Conservation (phyloP, 768 basidiomycete genomes). For the Plicaturopsis crispa region DNA sequence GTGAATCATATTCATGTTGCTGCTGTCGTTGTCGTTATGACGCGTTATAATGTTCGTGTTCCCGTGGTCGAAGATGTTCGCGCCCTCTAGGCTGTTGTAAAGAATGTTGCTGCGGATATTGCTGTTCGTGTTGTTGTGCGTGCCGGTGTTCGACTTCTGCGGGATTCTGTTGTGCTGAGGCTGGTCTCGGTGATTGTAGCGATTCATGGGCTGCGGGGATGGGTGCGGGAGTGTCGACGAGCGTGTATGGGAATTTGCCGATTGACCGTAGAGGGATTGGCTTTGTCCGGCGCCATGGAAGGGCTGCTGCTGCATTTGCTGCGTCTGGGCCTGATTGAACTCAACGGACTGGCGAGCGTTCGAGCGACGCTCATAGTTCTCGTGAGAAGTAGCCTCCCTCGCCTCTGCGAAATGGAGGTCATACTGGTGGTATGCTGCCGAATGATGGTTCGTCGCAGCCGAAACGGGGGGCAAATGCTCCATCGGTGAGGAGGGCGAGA, state of each 20-base stretch:
- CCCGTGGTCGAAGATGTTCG: conserved; percentile 12
- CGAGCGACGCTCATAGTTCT: no score
- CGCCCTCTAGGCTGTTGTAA: conserved; percentile 10
- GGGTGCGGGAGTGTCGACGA: conserved; percentile 29
- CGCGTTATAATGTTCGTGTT: conserved; percentile 11
- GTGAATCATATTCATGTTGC: conserved; percentile 6
- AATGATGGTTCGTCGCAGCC: no score
- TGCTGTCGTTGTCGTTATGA: conserved; percentile 11
- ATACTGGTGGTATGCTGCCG: no score
- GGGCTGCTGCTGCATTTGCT: no score
- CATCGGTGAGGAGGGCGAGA: neutral
- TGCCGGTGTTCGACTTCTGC: no score
- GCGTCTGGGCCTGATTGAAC: no score
- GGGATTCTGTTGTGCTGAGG: conserved; percentile 1
- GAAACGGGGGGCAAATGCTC: no score
- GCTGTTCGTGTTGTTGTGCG: conserved; percentile 9
- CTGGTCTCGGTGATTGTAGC: conserved; percentile 1
- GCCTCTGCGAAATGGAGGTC: no score
- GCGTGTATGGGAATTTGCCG: conserved; percentile 36
- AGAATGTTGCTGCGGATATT: conserved; percentile 7
- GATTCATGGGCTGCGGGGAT: conserved; percentile 2
- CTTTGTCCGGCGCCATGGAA: no score
- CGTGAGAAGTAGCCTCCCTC: no score
- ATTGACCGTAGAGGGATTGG: no score
- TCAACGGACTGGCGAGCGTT: no score